Conservation (phyloP, 148 eudicot species). For the Pouteria glomerata region DNA sequence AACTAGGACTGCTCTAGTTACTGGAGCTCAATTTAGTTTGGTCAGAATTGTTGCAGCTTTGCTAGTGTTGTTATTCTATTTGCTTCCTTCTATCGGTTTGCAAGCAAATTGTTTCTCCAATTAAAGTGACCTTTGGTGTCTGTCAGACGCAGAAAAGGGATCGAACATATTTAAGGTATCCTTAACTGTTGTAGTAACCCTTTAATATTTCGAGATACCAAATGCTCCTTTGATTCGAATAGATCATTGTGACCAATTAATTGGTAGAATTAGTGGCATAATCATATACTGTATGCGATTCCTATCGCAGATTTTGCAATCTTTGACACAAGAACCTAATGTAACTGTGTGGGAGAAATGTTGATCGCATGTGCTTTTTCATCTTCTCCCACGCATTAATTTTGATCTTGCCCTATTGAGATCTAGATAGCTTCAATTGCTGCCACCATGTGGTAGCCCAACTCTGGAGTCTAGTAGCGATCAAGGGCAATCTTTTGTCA, state of each 20-base stretch:
- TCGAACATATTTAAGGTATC: neutral
- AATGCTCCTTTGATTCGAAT: neutral
- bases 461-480: neutral
- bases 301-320: neutral
- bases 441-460: neutral
- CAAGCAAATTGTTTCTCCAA: too few species aligned
- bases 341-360: neutral
- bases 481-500: neutral
- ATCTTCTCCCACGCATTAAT: neutral
- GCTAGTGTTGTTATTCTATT: too few species aligned
- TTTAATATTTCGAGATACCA: neutral
- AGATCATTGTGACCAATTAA: neutral
- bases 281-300: neutral
- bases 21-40: too few species aligned
- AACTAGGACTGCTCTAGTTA: too few species aligned
- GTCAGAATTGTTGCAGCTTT: too few species aligned
- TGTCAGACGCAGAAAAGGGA: neutral
- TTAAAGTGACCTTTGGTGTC: too few species aligned
- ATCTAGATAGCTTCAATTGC: neutral
- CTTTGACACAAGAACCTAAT: neutral
- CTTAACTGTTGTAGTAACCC: neutral
- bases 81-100: too few species aligned
- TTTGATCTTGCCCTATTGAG: neutral
- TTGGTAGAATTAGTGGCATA: neutral
- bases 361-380: neutral